Base-by-base conservation (phyloP, 2,329 filamentous ascomycete species). In the Chaetomium strumarium region DNA sequence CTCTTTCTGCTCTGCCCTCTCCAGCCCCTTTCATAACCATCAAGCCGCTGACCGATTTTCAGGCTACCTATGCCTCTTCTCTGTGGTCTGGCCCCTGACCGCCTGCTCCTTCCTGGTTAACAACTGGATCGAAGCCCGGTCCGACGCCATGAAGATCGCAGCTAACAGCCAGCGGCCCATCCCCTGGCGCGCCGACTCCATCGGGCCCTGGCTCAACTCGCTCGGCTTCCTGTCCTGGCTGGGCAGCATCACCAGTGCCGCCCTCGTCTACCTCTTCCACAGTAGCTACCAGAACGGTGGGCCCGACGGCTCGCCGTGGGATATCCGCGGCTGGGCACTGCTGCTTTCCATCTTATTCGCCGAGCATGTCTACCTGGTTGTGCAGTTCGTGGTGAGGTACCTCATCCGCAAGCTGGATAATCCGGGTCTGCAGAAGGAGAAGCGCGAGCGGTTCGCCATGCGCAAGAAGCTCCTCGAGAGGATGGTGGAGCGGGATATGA, bases 41-140 rank as follows among this genome's bases (percentile, higher is more conserved):
- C 19, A 5, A 49, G 31, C n/a, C 10, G 5, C 24, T 45, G 44
- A 49, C 61, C 62, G 47, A 70, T 2, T 8, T 17, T 39, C 12
- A 75, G 90, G 91, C 30, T 97, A 96, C 67, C 77, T 99, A 0
- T 86, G 88, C 0, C 78, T 97, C 10, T 97, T 97, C 69, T 93
- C 89, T 0, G 88, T 93, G 2, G 84, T 96, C 50, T 99, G 93
- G 93, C 93, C 93, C 0, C 75, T 97, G n/a, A 91, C 92, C 0
- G 85, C 87, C 2, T 78, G 90, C 52, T 92, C 87, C 1, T 97
- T 97, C 73, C 73, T 97, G 12, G 74, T 93, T 69, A 97, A 97
- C 72, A 95, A 97, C 72, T 97, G 92, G 90, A 74, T 99, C 52
- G 93, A 97, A 67, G 80, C 97, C 37, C 87, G 93, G 39, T 89